phyloP scores from a whole-genome alignment of 768 basidiomycete species.

The Cytidiella melzeri region DNA sequence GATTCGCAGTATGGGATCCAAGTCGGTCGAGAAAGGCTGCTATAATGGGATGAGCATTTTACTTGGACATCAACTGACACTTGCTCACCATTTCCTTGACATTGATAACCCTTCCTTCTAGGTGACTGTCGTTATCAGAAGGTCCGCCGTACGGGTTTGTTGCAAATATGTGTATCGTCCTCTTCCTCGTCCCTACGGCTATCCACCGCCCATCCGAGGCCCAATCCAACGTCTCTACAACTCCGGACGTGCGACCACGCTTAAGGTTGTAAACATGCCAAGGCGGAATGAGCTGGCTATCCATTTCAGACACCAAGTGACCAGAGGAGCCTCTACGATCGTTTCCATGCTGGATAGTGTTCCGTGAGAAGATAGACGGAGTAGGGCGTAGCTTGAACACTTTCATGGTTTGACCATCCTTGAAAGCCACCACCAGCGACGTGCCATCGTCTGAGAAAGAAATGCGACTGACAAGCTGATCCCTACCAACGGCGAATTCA shows the following conservation, averaged over 20 bases:
- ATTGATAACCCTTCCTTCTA: conserved; percentile 54
- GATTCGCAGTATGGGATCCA: conserved; percentile 53
- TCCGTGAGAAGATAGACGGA: conserved; percentile 10
- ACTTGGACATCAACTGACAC: conserved; percentile 1
- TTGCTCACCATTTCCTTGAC: conserved; percentile 39
- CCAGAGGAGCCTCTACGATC: background rate
- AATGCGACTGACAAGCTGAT: conserved; percentile 41
- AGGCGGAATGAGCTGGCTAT: conserved; percentile 17
- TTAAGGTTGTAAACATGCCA: conserved; percentile 64
- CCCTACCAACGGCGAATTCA: conserved; percentile 44
- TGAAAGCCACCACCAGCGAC: conserved; percentile 40
- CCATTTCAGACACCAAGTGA: background rate
- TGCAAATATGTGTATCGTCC: conserved; percentile 68
- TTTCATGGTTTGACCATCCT: conserved; percentile 49
- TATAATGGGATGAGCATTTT: conserved; percentile 16
- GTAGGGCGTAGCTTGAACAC: conserved; percentile 39
- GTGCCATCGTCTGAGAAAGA: conserved; percentile 51
- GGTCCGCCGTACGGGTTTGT: conserved; percentile 72
- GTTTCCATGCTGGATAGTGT: background rate
- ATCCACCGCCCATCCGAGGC: conserved; percentile 60
- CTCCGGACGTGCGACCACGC: conserved; percentile 65
- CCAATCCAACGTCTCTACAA: conserved; percentile 51
- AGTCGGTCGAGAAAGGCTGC: conserved; percentile 47
- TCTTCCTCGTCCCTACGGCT: conserved; percentile 57
- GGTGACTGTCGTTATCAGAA: conserved; percentile 55